Conservation (phyloP, 805 yeast species). For the Yamadazyma sp. region DNA sequence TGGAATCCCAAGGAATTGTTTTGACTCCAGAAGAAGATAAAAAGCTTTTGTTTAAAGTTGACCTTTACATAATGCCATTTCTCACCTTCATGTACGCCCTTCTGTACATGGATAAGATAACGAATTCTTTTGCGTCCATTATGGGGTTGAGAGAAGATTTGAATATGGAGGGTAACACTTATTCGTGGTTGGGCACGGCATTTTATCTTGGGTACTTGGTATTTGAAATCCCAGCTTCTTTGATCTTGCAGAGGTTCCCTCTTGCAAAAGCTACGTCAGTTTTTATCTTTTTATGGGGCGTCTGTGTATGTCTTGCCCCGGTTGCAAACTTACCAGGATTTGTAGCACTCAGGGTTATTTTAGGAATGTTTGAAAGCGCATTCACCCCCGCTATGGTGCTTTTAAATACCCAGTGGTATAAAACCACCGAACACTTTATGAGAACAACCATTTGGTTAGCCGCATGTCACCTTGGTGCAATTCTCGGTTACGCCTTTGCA, state of each 20-base stretch:
- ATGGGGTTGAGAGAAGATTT: conserved; percentile 38
- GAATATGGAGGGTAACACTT: conserved; percentile 34
- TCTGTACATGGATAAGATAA: conserved; percentile 36
- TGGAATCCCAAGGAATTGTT: conserved; percentile 17
- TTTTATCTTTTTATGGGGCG: conserved; percentile 60
- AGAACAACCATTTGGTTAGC: conserved; percentile 36
- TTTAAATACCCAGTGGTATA: conserved; percentile 33
- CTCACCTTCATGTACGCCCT: conserved; percentile 21
- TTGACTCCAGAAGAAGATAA: conserved; percentile 17
- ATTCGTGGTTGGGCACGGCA: conserved; percentile 38
- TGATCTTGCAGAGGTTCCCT: conserved; percentile 54
- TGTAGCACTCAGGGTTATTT: conserved; percentile 35
- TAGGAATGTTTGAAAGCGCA: conserved; percentile 38
- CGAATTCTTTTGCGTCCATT: conserved; percentile 37
- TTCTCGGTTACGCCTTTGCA: conserved; percentile 49
- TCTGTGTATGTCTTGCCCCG: conserved; percentile 50
- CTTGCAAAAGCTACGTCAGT: conserved; percentile 50
- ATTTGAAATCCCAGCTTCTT: conserved; percentile 51
- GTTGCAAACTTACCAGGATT: conserved; percentile 44
- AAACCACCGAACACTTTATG: conserved; percentile 30
- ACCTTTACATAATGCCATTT: conserved; percentile 24
- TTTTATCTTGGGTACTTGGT: conserved; percentile 57
- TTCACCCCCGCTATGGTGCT: conserved; percentile 41
- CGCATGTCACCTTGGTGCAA: conserved; percentile 30
- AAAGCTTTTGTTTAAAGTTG: conserved; percentile 19